Evolutionary conservation across 805 yeast species (phyloP).

Genomic region (Wickerhamomyces canadensis): DNA sequence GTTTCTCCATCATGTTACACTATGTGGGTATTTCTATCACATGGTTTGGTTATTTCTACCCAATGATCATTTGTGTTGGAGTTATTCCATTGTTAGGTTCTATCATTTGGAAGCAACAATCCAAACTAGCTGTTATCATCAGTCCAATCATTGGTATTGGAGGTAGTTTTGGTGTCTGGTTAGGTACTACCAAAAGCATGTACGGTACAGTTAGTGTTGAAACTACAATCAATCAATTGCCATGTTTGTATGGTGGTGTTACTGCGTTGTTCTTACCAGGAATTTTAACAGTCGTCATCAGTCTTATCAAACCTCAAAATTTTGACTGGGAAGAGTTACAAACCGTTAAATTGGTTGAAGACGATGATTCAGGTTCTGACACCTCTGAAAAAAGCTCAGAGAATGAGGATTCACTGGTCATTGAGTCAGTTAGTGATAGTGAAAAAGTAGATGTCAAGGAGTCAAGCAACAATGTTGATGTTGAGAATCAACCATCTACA

Average conservation of each 20-base stretch:
- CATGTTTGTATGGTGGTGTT: slow-evolving; percentile 31
- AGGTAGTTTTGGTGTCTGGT: slow-evolving; percentile 30
- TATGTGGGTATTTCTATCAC: slow-evolving; percentile 37
- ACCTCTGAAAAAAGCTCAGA: too few relatives aligned
- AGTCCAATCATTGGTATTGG: slow-evolving; percentile 28
- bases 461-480: not conserved
- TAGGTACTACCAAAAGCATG: slow-evolving; percentile 25
- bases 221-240: slow-evolving; percentile 28
- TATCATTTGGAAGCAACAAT: slow-evolving; percentile 30
- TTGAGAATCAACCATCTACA: not conserved
- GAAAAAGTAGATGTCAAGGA: not conserved
- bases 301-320: slow-evolving; percentile 25
- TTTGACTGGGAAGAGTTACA: slow-evolving; percentile 24
- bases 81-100: slow-evolving; percentile 31
- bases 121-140: slow-evolving; percentile 25
- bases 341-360: not conserved
- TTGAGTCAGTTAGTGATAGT: not conserved
- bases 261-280: slow-evolving; percentile 31
- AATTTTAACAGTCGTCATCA: slow-evolving; percentile 24
- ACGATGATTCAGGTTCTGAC: not conserved
- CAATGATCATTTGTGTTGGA: slow-evolving; percentile 34
- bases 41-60: slow-evolving; percentile 33
- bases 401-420: not conserved
- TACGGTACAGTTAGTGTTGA: slow-evolving; percentile 25
- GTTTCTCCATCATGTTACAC: slow-evolving; percentile 33